Percentiles rank a stretch among this genome's conserved stretches.
Conservation (phyloP, 2,329 filamentous ascomycete species). For the Annulohypoxylon truncatum region DNA sequence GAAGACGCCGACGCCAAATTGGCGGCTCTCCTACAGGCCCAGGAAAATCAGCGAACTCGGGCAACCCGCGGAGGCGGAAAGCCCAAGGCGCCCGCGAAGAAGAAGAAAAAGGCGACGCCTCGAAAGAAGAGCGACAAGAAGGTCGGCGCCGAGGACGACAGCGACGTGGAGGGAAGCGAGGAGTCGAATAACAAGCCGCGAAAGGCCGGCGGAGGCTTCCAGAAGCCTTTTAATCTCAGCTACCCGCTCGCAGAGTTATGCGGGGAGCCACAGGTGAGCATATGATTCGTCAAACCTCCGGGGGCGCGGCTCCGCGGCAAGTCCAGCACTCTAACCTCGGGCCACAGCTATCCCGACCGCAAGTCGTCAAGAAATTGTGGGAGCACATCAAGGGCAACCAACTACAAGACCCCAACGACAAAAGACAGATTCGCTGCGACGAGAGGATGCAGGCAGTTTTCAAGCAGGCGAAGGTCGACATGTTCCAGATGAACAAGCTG, state of each 20-base stretch:
- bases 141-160: slow-evolving; percentile 82
- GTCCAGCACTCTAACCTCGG: slow-evolving; percentile 2
- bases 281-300: neutral
- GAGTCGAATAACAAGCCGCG: slow-evolving; percentile 72
- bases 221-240: slow-evolving; percentile 84
- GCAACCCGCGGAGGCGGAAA: slow-evolving; percentile 80
- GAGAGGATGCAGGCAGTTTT: slow-evolving; percentile 92
- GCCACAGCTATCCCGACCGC: slow-evolving; percentile 85
- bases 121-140: slow-evolving; percentile 82
- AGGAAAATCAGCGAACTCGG: slow-evolving; percentile 82
- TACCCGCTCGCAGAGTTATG: slow-evolving; percentile 75
- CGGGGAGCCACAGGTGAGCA: slow-evolving; percentile 73
- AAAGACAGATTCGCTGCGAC: slow-evolving; percentile 93
- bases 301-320: neutral
- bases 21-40: slow-evolving; percentile 88
- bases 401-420: slow-evolving; percentile 90
- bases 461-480: slow-evolving; percentile 89
- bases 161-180: slow-evolving; percentile 74
- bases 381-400: slow-evolving; percentile 89
- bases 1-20: slow-evolving; percentile 87
- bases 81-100: slow-evolving; percentile 63
- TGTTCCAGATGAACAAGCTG: slow-evolving; percentile 99
- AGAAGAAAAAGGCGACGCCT: slow-evolving; percentile 72
- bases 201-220: slow-evolving; percentile 92
- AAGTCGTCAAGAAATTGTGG: slow-evolving; percentile 97